Evolutionary conservation across 805 yeast species (phyloP).

Genomic region (Teunomyces funiuensis): DNA sequence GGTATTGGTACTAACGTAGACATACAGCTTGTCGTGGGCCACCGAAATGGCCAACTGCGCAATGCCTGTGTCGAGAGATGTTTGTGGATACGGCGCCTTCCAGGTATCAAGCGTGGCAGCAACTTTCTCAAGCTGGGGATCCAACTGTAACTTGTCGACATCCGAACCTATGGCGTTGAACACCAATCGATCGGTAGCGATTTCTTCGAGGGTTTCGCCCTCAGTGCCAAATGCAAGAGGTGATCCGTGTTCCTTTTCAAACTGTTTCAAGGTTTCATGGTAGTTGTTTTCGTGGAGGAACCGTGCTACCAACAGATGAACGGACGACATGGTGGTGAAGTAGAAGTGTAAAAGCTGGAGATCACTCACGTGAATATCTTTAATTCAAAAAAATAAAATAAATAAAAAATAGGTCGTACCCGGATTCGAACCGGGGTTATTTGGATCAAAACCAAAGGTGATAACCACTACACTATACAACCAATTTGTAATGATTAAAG

Average conservation of each 20-base stretch:
- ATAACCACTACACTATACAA: conserved; percentile 77
- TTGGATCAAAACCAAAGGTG: conserved; percentile 81
- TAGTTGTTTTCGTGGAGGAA: conserved; percentile 54
- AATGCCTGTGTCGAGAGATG: conserved; percentile 10
- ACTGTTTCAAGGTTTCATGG: conserved; percentile 44
- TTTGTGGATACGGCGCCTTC: conserved; percentile 32
- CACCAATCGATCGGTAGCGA: conserved; percentile 37
- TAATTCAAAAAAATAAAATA: not conserved
- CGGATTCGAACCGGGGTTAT: conserved; percentile 86
- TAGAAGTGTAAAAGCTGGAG: not conserved
- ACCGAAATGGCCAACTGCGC: conserved; percentile 28
- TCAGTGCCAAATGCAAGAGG: conserved; percentile 13
- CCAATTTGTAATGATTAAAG: no score
- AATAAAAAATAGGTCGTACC: conserved; percentile 59
- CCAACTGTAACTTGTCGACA: conserved; percentile 8
- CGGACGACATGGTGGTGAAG: conserved; percentile 5
- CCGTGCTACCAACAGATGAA: conserved; percentile 49
- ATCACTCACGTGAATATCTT: not conserved
- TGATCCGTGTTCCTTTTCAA: conserved; percentile 47
- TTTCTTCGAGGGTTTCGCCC: conserved; percentile 33
- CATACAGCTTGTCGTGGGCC: conserved; percentile 7
- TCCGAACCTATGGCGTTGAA: conserved; percentile 18
- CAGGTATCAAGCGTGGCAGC: conserved; percentile 19
- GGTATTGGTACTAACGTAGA: conserved; percentile 10
- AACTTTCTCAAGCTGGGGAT: conserved; percentile 1